Conservation (phyloP, 2,329 filamentous ascomycete species). For the Phoma herbarum region DNA sequence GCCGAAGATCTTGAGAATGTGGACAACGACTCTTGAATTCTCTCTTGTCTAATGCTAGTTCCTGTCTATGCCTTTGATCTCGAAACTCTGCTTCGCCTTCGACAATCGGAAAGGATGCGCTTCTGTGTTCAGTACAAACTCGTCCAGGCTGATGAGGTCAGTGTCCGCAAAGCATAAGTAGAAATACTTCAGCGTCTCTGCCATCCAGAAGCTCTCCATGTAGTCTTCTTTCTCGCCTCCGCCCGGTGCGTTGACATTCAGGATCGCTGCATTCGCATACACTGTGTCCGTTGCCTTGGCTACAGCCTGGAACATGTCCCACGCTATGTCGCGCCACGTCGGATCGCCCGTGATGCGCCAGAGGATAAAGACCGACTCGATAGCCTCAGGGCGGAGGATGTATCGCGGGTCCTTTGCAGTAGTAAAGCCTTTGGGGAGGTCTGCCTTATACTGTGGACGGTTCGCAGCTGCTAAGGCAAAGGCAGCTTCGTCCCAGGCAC, state of each 20-base stretch:
- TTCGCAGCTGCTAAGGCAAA: slow-evolving; percentile 53
- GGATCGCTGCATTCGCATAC: slow-evolving; percentile 55
- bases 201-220: slow-evolving; percentile 61
- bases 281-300: slow-evolving; percentile 51
- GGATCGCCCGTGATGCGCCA: slow-evolving; percentile 65
- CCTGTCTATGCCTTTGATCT: not conserved
- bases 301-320: slow-evolving; percentile 58
- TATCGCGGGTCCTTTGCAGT: slow-evolving; percentile 54
- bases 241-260: slow-evolving; percentile 50
- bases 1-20: not conserved
- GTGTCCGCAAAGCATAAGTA: slow-evolving; percentile 57
- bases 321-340: slow-evolving; percentile 53
- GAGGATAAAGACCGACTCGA: slow-evolving; percentile 66
- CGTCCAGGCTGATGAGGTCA: slow-evolving; percentile 55
- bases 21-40: not conserved
- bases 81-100: not conserved
- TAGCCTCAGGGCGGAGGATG: slow-evolving; percentile 62
- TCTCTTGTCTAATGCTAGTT: not conserved
- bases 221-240: slow-evolving; percentile 48
- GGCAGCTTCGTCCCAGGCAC: slow-evolving; percentile 62
- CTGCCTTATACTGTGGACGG: slow-evolving; percentile 34
- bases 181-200: slow-evolving; percentile 60
- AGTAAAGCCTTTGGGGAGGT: slow-evolving; percentile 54
- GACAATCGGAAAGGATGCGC: slow-evolving; percentile 55
- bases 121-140: slow-evolving; percentile 60